A percentile compares a stretch with the other conserved stretches of the same genome.
phyloP scores from a whole-genome alignment of 768 basidiomycete species.

The Russula brevipes region DNA sequence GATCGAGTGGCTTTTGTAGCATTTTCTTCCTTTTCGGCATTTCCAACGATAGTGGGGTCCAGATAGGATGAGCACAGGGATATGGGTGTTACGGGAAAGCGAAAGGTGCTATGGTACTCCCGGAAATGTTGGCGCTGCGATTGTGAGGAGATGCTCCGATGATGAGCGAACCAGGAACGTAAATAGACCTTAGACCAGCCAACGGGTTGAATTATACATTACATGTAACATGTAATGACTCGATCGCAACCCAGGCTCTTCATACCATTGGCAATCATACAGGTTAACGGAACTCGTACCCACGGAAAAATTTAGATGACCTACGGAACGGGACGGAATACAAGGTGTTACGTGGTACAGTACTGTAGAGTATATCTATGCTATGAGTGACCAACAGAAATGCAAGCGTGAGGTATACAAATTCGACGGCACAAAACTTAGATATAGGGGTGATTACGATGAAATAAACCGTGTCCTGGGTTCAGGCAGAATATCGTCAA shows the following conservation, averaged over 20 bases:
- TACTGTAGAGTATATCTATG: slow-evolving; percentile 22
- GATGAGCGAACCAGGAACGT: neutral
- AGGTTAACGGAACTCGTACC: neutral
- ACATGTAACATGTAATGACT: neutral
- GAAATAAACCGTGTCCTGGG: slow-evolving; percentile 14
- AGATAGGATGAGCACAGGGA: slow-evolving; percentile 13
- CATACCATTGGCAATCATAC: neutral
- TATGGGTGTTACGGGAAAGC: slow-evolving; percentile 5
- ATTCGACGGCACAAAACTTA: slow-evolving; percentile 13
- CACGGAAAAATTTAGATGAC: slow-evolving; percentile 25
- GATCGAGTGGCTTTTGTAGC: slow-evolving; percentile 64
- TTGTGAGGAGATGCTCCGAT: neutral
- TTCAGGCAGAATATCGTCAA: slow-evolving; percentile 2
- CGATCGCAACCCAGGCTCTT: neutral
- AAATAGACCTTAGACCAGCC: neutral
- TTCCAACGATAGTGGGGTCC: slow-evolving; percentile 4
- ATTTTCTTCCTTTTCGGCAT: slow-evolving; percentile 88
- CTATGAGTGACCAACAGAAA: slow-evolving; percentile 5
- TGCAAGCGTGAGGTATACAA: slow-evolving; percentile 18
- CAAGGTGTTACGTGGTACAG: slow-evolving; percentile 23
- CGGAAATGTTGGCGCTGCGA: neutral
- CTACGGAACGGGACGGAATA: slow-evolving; percentile 25
- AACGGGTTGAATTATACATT: neutral
- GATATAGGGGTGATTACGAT: slow-evolving; percentile 16
- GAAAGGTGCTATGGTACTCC: neutral